These are phyloP conservation scores for Herpetomonas tarakana DNA, from an alignment of 208 protist genomes.

Conservation along the genomic window DNA sequence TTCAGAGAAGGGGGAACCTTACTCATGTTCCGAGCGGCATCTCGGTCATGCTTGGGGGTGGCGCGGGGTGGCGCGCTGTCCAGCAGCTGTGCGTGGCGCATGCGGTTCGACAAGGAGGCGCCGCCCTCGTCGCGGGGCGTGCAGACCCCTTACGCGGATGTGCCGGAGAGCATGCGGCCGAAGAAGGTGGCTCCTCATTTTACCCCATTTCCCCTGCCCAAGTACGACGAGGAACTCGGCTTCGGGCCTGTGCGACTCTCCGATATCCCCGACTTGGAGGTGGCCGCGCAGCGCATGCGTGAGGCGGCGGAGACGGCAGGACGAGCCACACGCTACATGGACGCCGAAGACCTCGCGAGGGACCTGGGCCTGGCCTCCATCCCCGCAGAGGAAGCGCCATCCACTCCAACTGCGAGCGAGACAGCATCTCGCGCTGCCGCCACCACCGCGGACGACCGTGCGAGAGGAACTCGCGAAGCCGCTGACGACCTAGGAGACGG, in stretches of 20 bases:
- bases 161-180: constrained; percentile 75
- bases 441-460: background rate
- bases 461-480: background rate
- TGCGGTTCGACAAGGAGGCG: constrained; percentile 36
- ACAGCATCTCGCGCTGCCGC: background rate
- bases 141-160: constrained; percentile 13
- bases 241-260: constrained; percentile 74
- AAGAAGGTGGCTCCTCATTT: constrained; percentile 51
- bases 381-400: background rate
- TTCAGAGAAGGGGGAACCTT: too few species aligned
- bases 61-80: too few species aligned
- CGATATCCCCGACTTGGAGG: constrained; percentile 78
- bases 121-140: constrained; percentile 2
- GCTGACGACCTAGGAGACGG: constrained; percentile 15
- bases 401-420: background rate
- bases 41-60: too few species aligned
- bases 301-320: background rate
- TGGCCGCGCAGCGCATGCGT: constrained; percentile 30
- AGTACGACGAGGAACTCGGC: constrained; percentile 70
- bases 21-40: too few species aligned
- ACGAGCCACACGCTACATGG: background rate
- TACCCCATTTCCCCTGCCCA: constrained; percentile 84
- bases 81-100: constrained; percentile 17
- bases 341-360: constrained; percentile 6
- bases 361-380: background rate